Base-by-base conservation (phyloP, 2,329 filamentous ascomycete species). In the Ophiocordyceps camponoti-floridani region DNA sequence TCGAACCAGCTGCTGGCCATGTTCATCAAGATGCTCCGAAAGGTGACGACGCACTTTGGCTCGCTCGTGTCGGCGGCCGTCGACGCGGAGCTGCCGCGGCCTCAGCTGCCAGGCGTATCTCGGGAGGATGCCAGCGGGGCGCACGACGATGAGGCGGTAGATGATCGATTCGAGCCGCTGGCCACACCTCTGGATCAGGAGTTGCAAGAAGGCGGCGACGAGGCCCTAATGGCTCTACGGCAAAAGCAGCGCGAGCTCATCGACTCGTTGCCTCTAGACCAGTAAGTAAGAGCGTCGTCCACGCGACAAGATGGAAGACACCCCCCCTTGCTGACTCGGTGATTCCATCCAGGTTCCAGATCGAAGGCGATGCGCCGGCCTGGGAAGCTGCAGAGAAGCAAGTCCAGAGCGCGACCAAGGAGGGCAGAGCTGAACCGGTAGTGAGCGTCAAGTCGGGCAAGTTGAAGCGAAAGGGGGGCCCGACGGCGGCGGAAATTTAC, bases 11-110 rank as follows among this genome's bases (percentile, higher is more conserved):
- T 95, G 4, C 70, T 98, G 49, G 88, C 89, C 48, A 94, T 96
- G 82, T 96, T 98, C 62, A 85, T 94, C 60, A 98, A 98, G 69
- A 82, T 94, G 48, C 73, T 95, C 47, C 78, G 87, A 51, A 96
- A 96, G 66, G 73, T 94, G 37, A 83, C 83, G 3, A 70, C 74
- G 3, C 76, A 88, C 57, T 91, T 98, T 63, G 75, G 79, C 30
- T 67, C 71, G 4, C 63, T 96, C 1, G 72, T 95, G 3, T 76
- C 86, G 40, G 77, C 76, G 4, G 86, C 84, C 0, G 79, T 82
- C 11, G 79, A 77, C 46, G 75, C 77, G 1, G 69, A 76, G 42
- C 66, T 88, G 53, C 81, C 82, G 4, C 64, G 68, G 41, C 61
- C 70, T 2, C 68, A 74, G 52, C 67, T 60, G 43, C 65, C 77